Base-by-base conservation (phyloP, 148 eudicot species). In the Cornus controversa region DNA sequence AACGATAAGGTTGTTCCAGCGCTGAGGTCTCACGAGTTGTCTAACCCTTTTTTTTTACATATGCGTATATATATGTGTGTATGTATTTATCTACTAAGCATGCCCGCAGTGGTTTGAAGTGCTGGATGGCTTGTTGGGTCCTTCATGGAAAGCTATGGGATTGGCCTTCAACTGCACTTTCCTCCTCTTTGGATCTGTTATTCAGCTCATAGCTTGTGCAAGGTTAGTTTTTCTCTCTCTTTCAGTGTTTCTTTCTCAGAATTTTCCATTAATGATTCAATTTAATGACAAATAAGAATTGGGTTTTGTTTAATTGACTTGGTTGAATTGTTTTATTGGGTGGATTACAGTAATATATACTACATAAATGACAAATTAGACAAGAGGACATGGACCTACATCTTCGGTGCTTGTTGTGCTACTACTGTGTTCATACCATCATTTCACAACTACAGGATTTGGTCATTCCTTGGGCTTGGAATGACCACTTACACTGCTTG, bases 401-500 rank as follows among this genome's bases (percentile, higher is more conserved):
- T 83, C 58, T 83, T 83, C 53, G 86, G 86, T 10, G 83, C 86
- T 1, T 83, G 86, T 42, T 83, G 86, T 72, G 86, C 86, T 36
- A 83, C 86, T 14, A 83, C 82, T 26, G 82, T 83, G 40, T 83
- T 83, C 79, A 83, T 83, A 25, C 85, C 85, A 20, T 83, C 86
- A 20, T 83, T 80, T 70, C 86, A 80, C 80, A 83, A 83, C 80
- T 83, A 83, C 36, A 67, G 86, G 37, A 80, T 83, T 67, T 83
- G 83, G 86, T 83, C 86, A 6, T 83, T 83, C 31, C 76, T 83
- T 24, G 86, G 86, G 15, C 83, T 83, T 50, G 83, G 75, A 23
- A 83, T 83, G 86, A 83, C 86, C 66, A 83, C 86, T 25, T 83
- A 80, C 67, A 83, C 86, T 50, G 86, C 86, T 31, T 83, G 86